Base-by-base conservation (phyloP, 495 filamentous ascomycete genomes). In the Penicillium argentinense region DNA sequence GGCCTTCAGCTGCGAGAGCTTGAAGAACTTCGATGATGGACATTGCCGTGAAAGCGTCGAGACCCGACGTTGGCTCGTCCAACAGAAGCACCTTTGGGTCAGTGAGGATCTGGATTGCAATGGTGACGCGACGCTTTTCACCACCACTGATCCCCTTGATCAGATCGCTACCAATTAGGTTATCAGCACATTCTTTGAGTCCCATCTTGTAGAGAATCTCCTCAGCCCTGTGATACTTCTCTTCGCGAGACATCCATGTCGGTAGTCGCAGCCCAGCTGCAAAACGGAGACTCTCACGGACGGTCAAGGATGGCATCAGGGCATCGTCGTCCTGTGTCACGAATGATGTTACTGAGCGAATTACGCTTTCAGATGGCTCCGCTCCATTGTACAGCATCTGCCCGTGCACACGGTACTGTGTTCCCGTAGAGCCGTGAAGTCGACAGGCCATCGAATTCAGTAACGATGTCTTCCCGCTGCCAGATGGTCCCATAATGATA, bases 301-400 rank as follows among this genome's bases (percentile, higher is more conserved):
- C 86, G 0, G 86, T 89, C 12, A 89, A 63, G n/a, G 79, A 87
- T 2, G 86, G 80, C 24, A 88, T 71, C 8, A 89, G 67, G 6
- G 83, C 84, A 58, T 88, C 85, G 44, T 89, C 86, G 45, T 88
- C 86, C 50, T 89, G 85, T 14, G 82, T 85, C 13, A 89, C 86
- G 47, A 86, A 89, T 3, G 86, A 87, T 26, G 81, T 85, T 9
- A 87, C 72, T 8, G 85, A 86, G 18, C 78, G 76, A 18, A 88
- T 72, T 3, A 88, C 84, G 5, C 73, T 71, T 18, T 81, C 71
- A 0, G 82, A 85, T 7, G 84, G 83, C 4, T 78, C 64, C 9
- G 83, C 76, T 2, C 80, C 82, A 58, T 88, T 88, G 63, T 87
- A 86, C 3, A 73, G 63, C 69, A 89, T 79, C 18, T 71, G 73